phyloP scores from a whole-genome alignment of 2,329 filamentous ascomycete species.

The Rutstroemia sp. region DNA sequence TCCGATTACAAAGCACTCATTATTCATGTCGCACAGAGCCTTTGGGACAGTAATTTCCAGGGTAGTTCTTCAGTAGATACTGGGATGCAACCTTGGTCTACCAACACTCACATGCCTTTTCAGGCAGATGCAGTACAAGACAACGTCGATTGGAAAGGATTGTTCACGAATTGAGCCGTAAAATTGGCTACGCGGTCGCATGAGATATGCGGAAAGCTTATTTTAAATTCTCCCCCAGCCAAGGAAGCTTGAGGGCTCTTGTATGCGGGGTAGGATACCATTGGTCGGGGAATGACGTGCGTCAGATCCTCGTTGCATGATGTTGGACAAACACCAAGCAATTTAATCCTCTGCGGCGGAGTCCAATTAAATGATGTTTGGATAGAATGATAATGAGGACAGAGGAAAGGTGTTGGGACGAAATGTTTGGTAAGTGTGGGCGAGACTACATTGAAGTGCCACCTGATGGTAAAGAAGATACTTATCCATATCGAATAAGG shows the following conservation, averaged over 20 bases:
- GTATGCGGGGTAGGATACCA: background rate
- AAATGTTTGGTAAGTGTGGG: too few relatives aligned
- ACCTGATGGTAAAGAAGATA: too few relatives aligned
- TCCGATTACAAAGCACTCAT: background rate
- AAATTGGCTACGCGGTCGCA: background rate
- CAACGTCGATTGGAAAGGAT: background rate
- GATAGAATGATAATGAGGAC: background rate
- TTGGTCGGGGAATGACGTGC: background rate
- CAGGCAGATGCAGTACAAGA: background rate
- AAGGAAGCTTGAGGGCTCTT: slow-evolving; percentile 2
- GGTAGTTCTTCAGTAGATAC: background rate
- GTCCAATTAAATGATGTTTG: background rate
- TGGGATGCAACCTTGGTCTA: background rate
- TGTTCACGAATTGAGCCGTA: background rate
- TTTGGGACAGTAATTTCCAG: slow-evolving; percentile 8
- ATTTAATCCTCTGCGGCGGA: background rate
- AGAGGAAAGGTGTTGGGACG: too few relatives aligned
- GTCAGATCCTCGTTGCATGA: background rate
- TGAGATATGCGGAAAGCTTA: slow-evolving; percentile 4
- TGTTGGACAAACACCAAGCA: too few relatives aligned
- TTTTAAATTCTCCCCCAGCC: background rate
- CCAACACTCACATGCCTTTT: slow-evolving; percentile 1
- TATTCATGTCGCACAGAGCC: background rate
- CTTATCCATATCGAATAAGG: too few relatives aligned
- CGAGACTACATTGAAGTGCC: too few relatives aligned